Evolutionary conservation across 2,329 filamentous ascomycete genomes (phyloP).

Genomic region (Clarireedia monteithiana): DNA sequence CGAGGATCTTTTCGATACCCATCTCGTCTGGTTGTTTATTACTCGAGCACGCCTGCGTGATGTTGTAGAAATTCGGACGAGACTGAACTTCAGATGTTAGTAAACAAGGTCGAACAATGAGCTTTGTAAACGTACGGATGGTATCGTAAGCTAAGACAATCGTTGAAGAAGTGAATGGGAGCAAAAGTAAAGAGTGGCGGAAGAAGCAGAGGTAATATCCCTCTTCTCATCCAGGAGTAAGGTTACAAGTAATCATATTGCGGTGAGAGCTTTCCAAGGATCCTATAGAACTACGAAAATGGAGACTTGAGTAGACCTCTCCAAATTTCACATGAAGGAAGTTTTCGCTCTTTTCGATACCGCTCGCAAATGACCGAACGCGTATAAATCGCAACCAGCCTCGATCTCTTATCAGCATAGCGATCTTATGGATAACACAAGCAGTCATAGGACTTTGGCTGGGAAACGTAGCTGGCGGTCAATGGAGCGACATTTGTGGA

Average conservation of each 20-base stretch:
- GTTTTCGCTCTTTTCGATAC: background rate
- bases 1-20: constrained; percentile 6
- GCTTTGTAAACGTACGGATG: background rate
- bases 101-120: background rate
- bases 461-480: constrained; percentile 7
- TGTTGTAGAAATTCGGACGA: background rate
- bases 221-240: background rate
- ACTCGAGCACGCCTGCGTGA: background rate
- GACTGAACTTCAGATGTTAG: background rate
- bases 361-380: no score
- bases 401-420: background rate
- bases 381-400: no score
- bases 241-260: constrained; percentile 4
- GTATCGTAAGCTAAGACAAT: background rate
- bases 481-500: background rate
- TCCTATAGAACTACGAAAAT: background rate
- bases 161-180: background rate
- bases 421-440: background rate
- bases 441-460: background rate
- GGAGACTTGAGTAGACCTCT: background rate
- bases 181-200: background rate
- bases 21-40: background rate
- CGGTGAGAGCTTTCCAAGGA: constrained; percentile 4
- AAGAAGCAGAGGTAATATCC: constrained; percentile 2
- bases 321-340: background rate